Base-by-base conservation (phyloP, 2,329 filamentous ascomycete species). In the Hirsutella rhossiliensis region DNA sequence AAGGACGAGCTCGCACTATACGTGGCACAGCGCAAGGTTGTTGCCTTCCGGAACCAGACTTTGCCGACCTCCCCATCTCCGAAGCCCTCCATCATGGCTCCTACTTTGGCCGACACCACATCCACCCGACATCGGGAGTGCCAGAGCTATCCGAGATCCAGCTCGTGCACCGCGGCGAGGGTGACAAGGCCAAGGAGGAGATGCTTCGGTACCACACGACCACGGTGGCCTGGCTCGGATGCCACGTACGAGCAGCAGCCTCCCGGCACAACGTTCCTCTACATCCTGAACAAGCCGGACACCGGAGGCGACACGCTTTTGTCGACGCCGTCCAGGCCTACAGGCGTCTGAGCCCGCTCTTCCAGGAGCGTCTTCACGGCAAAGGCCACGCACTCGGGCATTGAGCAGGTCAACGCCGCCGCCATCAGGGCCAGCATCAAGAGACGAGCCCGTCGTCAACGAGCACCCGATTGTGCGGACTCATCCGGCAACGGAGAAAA, bases 171-270 rank as follows among this genome's bases (percentile, higher is more conserved):
- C 77, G 85, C 34, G 78, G 78, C 18, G 81, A 63, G 17, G 60
- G 61, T 23, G 65, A 68, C 48, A 55, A 50, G 27, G 76, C 41
- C 67, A 76, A 47, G 18, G 65, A 74, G 18, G 68, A 75, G 41
- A 84, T 83, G 62, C 80, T 87, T 51, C 54, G 60, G 46, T 76
- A 77, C 40, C 75, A 84, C 19, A 89, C 84, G 4, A 90, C 82
- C 63, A 85, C 82, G 1, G 80, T 94, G 1, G 86, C 86, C 8
- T 95, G 87, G 87, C 65, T 85, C 81, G 0, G 88, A 95, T 52
- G 82, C 94, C 2, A 85, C 84, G 0, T 95, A 94, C 58, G 89
- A 95, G 67, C 68, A 76, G 52, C 88, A 96, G 64, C 87, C 89
- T 2, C 87, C 89, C 0, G 87, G 87, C 28, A 95, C 87, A 0